Evolutionary conservation across 495 filamentous ascomycete genomes (phyloP), one percentile per base, ranked within the genome.

Genomic region (Tricharina praecox): DNA sequence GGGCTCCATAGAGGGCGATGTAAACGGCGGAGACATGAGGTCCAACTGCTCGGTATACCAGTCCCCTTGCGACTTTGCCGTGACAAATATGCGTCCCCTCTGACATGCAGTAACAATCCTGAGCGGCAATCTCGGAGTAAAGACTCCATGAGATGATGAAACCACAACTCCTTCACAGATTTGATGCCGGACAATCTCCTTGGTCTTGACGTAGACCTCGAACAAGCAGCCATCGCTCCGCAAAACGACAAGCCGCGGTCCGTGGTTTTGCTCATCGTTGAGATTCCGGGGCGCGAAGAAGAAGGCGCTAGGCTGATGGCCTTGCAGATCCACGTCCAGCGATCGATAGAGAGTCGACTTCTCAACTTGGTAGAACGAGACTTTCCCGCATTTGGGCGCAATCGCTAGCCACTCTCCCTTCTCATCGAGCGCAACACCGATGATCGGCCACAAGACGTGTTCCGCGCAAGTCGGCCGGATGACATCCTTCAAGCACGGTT

Each of bases 361-460:
- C 3, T 64, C 62, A 7, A 81, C 56, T 40, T 72, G 67, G 75
- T 75, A 84, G 15, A 82, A 40, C 16, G 70, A 63, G 21, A 82
- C 67, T 24, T 58, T 62, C 26, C 71, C 70, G 33, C 66, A 61
- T 15, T 66, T 64, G 16, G 78, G 72, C 10, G 78, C 68, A n/a
- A 81, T 60, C 1, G 77, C 78, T 13, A 82, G 63, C 70, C 73
- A 78, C 43, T 70, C 68, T 11, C 71, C 73, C 16, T 66, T 66
- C 33, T 71, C 68, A 34, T 82, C 76, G 15, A 81, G 64, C 2
- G 73, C 69, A 48, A 75, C 66, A 1, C 69, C 70, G 23, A 76
- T 50, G 23, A 83, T 65, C 10, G 80, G 80, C 58, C 49, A 48
- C 59, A 66, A 26, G 45, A 53, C 35, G 51, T 61, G 54, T 46